These are phyloP conservation scores for Arthrocladium fulminans DNA, from an alignment of 2,329 filamentous ascomycete genomes.

Conservation along the genomic window DNA sequence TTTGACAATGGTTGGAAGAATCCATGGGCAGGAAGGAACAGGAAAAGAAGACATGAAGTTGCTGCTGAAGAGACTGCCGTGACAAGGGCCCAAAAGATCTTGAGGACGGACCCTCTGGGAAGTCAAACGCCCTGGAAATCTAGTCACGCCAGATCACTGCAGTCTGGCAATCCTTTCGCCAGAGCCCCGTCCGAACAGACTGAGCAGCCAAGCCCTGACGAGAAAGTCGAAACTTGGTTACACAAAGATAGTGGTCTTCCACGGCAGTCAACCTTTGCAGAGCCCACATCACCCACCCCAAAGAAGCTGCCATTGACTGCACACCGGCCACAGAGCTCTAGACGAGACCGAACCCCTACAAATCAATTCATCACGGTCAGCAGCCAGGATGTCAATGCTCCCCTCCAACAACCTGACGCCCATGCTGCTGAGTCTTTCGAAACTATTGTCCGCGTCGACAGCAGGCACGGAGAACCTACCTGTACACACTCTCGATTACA, in stretches of 20 bases:
- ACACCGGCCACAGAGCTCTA: not conserved
- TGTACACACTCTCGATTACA: not conserved
- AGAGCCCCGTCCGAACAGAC: not conserved
- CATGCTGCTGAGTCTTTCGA: conserved; percentile 3
- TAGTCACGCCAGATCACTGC: conserved; percentile 5
- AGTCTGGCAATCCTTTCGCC: conserved; percentile 24
- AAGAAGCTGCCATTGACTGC: not conserved
- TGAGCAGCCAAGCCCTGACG: not conserved
- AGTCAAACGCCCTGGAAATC: no score
- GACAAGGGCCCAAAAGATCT: not conserved
- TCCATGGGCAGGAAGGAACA: conserved; percentile 30
- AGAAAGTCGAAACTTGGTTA: conserved; percentile 16
- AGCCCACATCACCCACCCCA: conserved; percentile 2
- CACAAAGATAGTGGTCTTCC: conserved; percentile 9
- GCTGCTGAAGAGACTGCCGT: not conserved
- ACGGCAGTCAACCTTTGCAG: not conserved
- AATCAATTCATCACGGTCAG: conserved; percentile 5
- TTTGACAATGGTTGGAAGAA: conserved; percentile 38
- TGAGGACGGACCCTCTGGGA: not conserved
- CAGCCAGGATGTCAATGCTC: conserved; percentile 1
- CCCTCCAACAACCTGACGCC: not conserved
- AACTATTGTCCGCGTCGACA: not conserved
- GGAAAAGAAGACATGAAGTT: conserved; percentile 20
- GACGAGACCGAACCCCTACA: conserved; percentile 1
- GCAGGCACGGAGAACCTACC: not conserved